phyloP scores from a whole-genome alignment of 208 protist genomes.

The Blastocrithidia nonstop region DNA sequence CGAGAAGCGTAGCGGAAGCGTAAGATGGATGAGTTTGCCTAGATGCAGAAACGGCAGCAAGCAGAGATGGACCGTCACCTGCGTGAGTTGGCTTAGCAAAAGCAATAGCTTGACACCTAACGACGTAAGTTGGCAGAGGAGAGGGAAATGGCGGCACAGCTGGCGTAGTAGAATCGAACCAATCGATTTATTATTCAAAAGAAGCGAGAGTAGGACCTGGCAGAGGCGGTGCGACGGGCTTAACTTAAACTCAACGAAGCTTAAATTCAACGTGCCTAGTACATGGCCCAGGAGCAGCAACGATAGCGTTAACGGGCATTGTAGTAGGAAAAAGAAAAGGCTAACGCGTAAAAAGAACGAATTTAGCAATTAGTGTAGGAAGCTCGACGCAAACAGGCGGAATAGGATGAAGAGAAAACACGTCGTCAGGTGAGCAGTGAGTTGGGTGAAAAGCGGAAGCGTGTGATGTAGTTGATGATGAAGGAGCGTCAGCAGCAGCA shows the following conservation, averaged over 20 bases:
- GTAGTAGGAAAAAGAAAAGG: constrained; percentile 20
- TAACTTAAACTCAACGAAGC: constrained; percentile 47
- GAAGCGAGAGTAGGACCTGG: constrained; percentile 42
- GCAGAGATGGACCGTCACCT: constrained; percentile 58
- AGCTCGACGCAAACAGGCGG: constrained; percentile 14
- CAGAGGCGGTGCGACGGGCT: constrained; percentile 33
- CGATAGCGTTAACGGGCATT: constrained; percentile 13
- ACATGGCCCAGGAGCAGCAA: constrained; percentile 21
- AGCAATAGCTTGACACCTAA: constrained; percentile 47
- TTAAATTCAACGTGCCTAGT: constrained; percentile 23
- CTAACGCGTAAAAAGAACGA: constrained; percentile 21
- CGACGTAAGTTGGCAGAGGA: constrained; percentile 39
- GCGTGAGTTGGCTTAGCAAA: constrained; percentile 46
- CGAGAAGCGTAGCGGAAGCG: constrained; percentile 20
- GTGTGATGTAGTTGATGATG: constrained; percentile 44
- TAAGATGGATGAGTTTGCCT: constrained; percentile 34
- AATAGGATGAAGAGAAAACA: constrained; percentile 25
- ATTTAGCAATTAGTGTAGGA: constrained; percentile 19
- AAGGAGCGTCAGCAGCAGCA: constrained; percentile 44
- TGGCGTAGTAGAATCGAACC: constrained; percentile 23
- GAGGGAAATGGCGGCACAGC: constrained; percentile 16
- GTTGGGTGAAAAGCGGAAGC: constrained; percentile 35
- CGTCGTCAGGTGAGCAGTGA: constrained; percentile 32
- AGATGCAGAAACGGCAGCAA: constrained; percentile 57
- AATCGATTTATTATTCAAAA: constrained; percentile 23